A percentile compares a stretch with the other conserved stretches of the same genome.
Evolutionary conservation across 2,329 filamentous ascomycete species (phyloP).

Genomic region (Penicillium sp.): DNA sequence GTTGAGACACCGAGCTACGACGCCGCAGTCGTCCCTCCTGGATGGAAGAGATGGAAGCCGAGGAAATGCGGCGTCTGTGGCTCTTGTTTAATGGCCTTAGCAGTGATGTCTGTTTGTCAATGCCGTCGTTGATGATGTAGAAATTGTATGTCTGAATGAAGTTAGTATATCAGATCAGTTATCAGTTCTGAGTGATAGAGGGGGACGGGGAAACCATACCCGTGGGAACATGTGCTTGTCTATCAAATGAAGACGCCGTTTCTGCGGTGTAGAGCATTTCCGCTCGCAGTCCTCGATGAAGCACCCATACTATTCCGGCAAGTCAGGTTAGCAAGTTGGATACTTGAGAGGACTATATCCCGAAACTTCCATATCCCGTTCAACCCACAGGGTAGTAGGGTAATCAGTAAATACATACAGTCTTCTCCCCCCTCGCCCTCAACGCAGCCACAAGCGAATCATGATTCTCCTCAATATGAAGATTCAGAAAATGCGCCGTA

Average conservation of each 20-base stretch:
- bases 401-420: slow-evolving; percentile 62
- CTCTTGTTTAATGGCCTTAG: slow-evolving; percentile 56
- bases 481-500: slow-evolving; percentile 74
- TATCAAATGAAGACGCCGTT: slow-evolving; percentile 84
- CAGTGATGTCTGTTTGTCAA: slow-evolving; percentile 82
- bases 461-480: slow-evolving; percentile 92
- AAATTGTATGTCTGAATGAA: slow-evolving; percentile 77
- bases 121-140: slow-evolving; percentile 83
- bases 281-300: slow-evolving; percentile 88
- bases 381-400: too few species aligned
- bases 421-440: slow-evolving; percentile 83
- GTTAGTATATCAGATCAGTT: neutral
- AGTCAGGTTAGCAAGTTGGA: neutral
- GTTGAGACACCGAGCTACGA: slow-evolving; percentile 40
- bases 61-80: slow-evolving; percentile 45
- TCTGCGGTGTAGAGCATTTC: slow-evolving; percentile 81
- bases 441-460: slow-evolving; percentile 76
- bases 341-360: neutral
- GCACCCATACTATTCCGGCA: slow-evolving; percentile 72
- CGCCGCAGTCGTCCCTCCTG: slow-evolving; percentile 44
- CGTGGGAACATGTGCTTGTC: slow-evolving; percentile 93
- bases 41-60: slow-evolving; percentile 37
- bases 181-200: neutral
- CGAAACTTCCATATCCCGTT: neutral
- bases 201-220: slow-evolving; percentile 39